A percentile compares a stretch with the other conserved stretches of the same genome.
These are phyloP conservation scores for Ceratobasidium sp. DNA, from an alignment of 1,284 basidiomycete genomes.

Conservation along the genomic window DNA sequence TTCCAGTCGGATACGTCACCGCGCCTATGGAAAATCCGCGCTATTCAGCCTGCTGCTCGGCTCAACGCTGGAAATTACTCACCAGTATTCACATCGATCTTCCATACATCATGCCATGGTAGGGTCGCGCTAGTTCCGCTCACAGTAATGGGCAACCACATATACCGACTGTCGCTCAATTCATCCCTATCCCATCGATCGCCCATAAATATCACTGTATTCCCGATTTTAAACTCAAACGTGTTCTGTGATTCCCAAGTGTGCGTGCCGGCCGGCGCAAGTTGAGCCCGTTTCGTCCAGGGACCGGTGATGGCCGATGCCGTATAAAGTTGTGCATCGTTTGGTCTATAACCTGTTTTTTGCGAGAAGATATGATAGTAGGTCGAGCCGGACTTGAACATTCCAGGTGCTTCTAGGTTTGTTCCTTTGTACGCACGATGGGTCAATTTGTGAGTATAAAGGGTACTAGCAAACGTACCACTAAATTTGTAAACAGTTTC, in stretches of 20 bases:
- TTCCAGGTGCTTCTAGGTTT: slow-evolving; percentile 45
- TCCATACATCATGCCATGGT: slow-evolving; percentile 56
- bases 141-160: slow-evolving; percentile 56
- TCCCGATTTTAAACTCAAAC: slow-evolving; percentile 54
- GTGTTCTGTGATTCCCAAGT: slow-evolving; percentile 58
- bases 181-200: slow-evolving; percentile 53
- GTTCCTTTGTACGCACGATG: slow-evolving; percentile 3
- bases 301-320: slow-evolving; percentile 55
- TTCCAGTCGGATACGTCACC: slow-evolving; percentile 53
- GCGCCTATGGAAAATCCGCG: too few relatives aligned
- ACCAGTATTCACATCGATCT: slow-evolving; percentile 55
- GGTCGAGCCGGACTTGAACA: slow-evolving; percentile 50
- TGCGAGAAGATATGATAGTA: slow-evolving; percentile 55
- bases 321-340: slow-evolving; percentile 56
- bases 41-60: background rate
- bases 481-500: slow-evolving; percentile 56
- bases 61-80: background rate
- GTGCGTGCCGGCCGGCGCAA: slow-evolving; percentile 55
- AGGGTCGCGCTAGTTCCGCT: slow-evolving; percentile 44
- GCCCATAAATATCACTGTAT: slow-evolving; percentile 55
- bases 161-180: slow-evolving; percentile 52
- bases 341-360: slow-evolving; percentile 56
- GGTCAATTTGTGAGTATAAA: background rate
- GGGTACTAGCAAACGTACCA: slow-evolving; percentile 47
- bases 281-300: slow-evolving; percentile 55